Evolutionary conservation across 345 rosid species (phyloP).

Genomic region (Anacardium occidentale): DNA sequence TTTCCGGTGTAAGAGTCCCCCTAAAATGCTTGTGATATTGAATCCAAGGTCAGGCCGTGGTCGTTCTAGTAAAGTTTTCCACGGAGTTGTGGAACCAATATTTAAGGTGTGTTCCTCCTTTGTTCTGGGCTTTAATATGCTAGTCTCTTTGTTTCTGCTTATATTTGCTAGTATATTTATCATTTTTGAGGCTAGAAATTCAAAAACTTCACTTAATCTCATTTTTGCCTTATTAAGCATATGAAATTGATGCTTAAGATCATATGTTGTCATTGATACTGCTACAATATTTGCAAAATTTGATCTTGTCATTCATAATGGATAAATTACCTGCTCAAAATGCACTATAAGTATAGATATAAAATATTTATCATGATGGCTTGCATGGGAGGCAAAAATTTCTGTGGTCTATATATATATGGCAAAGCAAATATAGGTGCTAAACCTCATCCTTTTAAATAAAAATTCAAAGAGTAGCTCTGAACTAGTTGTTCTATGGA

Average conservation of each 20-base stretch:
- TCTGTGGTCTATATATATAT: background rate
- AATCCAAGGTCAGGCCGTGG: conserved; percentile 95
- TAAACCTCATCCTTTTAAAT: background rate
- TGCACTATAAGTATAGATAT: background rate
- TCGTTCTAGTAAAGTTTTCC: conserved; percentile 89
- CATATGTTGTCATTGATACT: background rate
- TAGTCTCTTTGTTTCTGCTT: background rate
- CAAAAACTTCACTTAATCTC: background rate
- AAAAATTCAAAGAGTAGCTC: background rate
- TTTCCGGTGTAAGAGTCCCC: conserved; percentile 90
- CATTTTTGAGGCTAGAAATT: background rate
- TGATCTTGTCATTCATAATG: background rate
- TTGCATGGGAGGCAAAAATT: background rate
- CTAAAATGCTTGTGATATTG: conserved; percentile 88
- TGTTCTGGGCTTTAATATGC: conserved; percentile 6
- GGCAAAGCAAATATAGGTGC: background rate
- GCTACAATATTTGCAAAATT: background rate
- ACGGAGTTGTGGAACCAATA: conserved; percentile 80
- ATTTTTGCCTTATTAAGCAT: background rate
- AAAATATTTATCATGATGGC: background rate
- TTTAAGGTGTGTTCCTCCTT: conserved; percentile 61
- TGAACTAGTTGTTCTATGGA: background rate
- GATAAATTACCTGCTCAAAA: background rate
- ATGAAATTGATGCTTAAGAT: background rate
- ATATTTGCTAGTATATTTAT: background rate